Evolutionary conservation across 306 rosid genomes (phyloP), one percentile per base, ranked within the genome.

Genomic region (Datisca glomerata): DNA sequence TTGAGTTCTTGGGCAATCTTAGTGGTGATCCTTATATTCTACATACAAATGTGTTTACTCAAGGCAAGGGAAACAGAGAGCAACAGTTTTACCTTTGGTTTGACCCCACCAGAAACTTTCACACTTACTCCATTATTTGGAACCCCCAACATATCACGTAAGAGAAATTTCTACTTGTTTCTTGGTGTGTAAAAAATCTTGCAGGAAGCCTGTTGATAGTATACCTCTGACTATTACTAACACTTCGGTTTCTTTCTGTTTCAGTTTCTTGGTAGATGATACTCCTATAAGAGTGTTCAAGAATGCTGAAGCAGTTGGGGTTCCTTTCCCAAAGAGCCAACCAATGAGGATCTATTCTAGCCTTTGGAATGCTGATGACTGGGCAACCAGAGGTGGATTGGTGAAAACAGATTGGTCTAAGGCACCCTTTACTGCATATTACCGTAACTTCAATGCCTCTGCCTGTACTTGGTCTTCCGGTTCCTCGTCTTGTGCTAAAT

Each of bases 81-180:
- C 81, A 85, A 51, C 84, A 74, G 39, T 74, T 85, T 57, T 56
- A 77, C 51, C 93, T 38, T 54, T 85, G 96, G 96, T 80, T 85
- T 50, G 85, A 80, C 37, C 93, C 93, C 18, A 71, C 79, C 0
- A 59, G 78, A 17, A 77, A 64, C 48, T 85, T 60, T 56, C 93
- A 85, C 65, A 80, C 69, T 63, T 85, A 85, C 71, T 73, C 81
- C 54, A 69, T 77, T 44, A 93, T 76, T 7, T 85, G 93, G 96
- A 77, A 80, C 53, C 87, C 85, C 54, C 25, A 63, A 20, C 65
- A 60, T 49, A 41, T 77, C 43, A 93, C 73, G 93, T 74, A 64
- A 71, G 84, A 55, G 43, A 17, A 42, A 37, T 24, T 35, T 29
- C 12, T 31, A 8, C 12, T 29, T 29, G 8, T 29, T 2, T 10